Evolutionary conservation across 495 filamentous ascomycete genomes (phyloP).

Genomic region (Podospora bellae-mahoneyi): DNA sequence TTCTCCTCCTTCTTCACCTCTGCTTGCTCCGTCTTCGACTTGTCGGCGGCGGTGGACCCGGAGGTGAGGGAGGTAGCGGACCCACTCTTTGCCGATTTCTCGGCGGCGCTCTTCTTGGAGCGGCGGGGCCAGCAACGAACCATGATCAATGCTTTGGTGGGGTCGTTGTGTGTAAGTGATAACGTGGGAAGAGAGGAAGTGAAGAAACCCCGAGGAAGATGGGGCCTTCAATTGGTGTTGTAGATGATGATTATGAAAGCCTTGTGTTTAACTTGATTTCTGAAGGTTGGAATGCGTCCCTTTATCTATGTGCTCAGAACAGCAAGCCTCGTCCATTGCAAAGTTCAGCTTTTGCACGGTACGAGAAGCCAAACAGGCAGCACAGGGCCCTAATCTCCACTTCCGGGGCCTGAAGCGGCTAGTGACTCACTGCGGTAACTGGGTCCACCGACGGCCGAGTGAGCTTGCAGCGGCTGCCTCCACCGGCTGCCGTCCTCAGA

Average conservation of each 20-base stretch:
- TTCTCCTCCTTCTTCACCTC: conserved; percentile 12
- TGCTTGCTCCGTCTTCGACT: conserved; percentile 10
- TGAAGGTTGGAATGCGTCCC: not conserved
- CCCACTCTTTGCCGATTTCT: conserved; percentile 15
- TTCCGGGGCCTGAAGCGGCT: conserved; percentile 3
- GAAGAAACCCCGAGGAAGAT: not conserved
- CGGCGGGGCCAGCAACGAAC: conserved; percentile 24
- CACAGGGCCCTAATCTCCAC: conserved; percentile 18
- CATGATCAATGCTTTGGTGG: conserved; percentile 13
- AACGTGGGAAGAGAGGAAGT: not conserved
- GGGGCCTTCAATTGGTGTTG: not conserved
- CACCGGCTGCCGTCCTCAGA: conserved; percentile 4
- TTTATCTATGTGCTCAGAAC: not conserved
- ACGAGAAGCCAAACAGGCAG: not conserved
- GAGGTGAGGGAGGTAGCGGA: conserved; percentile 10
- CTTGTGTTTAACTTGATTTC: not conserved
- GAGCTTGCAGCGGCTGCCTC: conserved; percentile 15
- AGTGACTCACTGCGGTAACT: conserved; percentile 23
- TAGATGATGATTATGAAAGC: not conserved
- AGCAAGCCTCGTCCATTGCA: conserved; percentile 4
- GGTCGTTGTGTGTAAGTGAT: not conserved
- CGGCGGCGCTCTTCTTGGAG: conserved; percentile 17
- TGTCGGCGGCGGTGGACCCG: conserved; percentile 13
- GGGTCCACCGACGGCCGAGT: not conserved
- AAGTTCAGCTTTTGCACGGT: not conserved